These are phyloP conservation scores for Eragrostis curvula DNA, from an alignment of 176 grass and related monocot genomes.

Conservation along the genomic window DNA sequence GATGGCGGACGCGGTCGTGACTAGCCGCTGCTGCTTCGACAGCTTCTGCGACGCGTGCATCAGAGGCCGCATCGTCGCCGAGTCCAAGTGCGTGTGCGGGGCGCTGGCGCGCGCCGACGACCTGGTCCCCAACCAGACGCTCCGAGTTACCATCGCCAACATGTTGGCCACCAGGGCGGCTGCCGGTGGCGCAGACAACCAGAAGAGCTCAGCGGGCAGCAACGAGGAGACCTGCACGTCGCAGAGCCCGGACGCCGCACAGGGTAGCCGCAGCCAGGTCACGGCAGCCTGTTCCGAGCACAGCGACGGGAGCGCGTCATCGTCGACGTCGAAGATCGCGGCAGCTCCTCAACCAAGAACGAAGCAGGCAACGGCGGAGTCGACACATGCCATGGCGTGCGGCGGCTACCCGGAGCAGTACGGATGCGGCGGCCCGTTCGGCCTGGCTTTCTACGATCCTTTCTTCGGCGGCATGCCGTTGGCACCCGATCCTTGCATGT, in stretches of 20 bases:
- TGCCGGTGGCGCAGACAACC: neutral
- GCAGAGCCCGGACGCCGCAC: neutral
- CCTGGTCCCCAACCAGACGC: constrained; percentile 33
- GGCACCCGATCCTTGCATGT: constrained; percentile 19
- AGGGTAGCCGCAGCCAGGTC: neutral
- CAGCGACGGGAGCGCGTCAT: neutral
- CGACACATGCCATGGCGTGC: neutral
- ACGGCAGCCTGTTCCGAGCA: neutral
- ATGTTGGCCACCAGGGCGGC: neutral
- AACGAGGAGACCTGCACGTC: neutral
- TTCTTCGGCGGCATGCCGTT: neutral
- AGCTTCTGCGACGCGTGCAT: constrained; percentile 44
- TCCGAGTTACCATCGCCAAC: constrained; percentile 26
- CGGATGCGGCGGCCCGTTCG: neutral
- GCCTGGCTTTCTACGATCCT: constrained; percentile 21
- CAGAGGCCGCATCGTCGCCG: neutral
- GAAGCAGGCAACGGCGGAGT: neutral
- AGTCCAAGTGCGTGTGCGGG: constrained; percentile 35
- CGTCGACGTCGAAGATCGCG: constrained; percentile 7
- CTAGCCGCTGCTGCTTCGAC: constrained; percentile 42
- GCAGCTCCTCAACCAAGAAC: too few relatives aligned
- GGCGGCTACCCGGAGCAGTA: neutral
- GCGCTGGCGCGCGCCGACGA: neutral
- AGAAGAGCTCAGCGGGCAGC: constrained; percentile 28
- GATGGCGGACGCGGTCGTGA: constrained; percentile 27